A percentile compares a stretch with the other conserved stretches of the same genome.
These are phyloP conservation scores for Thielaviopsis ethacetica DNA, from an alignment of 2,329 filamentous ascomycete species.

Conservation along the genomic window DNA sequence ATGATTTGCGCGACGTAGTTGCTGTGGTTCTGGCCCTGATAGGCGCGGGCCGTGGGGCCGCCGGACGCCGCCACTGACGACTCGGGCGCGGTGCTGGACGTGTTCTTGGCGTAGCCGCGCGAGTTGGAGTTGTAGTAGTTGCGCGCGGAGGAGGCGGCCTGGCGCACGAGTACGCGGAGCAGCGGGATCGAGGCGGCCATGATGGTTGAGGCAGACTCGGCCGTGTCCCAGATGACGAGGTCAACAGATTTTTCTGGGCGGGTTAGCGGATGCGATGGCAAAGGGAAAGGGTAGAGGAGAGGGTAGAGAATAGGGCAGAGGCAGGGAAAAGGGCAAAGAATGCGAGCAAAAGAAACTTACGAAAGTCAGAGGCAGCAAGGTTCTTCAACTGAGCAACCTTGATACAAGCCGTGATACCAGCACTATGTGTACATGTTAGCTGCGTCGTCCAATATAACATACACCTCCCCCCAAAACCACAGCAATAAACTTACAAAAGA, in stretches of 20 bases:
- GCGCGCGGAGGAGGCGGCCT: conserved; percentile 7
- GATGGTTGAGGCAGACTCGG: conserved; percentile 13
- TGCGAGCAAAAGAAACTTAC: not conserved
- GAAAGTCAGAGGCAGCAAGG: conserved; percentile 6
- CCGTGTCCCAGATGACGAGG: conserved; percentile 12
- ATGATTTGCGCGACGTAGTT: not conserved
- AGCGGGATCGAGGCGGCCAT: conserved; percentile 16
- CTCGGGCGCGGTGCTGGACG: not conserved
- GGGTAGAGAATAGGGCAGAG: not conserved
- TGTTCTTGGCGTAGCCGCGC: not conserved
- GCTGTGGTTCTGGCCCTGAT: not conserved
- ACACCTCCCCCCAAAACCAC: no score
- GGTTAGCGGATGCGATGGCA: not conserved
- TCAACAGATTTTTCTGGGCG: not conserved
- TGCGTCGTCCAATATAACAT: not conserved
- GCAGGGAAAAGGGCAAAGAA: not conserved
- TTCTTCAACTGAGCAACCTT: conserved; percentile 1
- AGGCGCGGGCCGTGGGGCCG: not conserved
- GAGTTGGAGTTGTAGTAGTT: not conserved
- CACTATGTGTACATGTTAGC: not conserved
- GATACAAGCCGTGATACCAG: conserved; percentile 8
- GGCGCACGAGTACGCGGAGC: conserved; percentile 13
- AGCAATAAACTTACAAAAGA: conserved; percentile 15
- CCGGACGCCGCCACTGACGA: not conserved
- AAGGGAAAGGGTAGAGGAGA: no score